Evolutionary conservation across 2,329 filamentous ascomycete genomes (phyloP).

Genomic region (Bipolaris cookei): DNA sequence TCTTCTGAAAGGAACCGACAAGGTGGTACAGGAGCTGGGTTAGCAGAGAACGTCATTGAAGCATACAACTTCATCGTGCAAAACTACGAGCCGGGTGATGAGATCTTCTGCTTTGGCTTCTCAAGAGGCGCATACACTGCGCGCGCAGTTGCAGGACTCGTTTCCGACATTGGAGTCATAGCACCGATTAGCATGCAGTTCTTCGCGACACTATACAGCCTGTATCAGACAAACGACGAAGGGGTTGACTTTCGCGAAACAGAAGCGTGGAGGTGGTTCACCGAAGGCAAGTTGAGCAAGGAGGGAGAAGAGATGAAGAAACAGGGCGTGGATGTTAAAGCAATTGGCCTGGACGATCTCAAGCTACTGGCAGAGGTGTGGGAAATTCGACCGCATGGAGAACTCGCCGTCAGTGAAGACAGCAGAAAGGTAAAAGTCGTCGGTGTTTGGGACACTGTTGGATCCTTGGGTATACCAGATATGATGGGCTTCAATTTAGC

Average conservation of each 20-base stretch:
- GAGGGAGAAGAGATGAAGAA: slow-evolving; percentile 26
- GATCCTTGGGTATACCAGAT: slow-evolving; percentile 54
- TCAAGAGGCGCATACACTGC: slow-evolving; percentile 57
- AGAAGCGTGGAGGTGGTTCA: slow-evolving; percentile 38
- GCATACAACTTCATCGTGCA: slow-evolving; percentile 59
- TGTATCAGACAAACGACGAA: slow-evolving; percentile 40
- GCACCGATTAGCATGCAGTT: slow-evolving; percentile 53
- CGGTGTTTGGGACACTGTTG: slow-evolving; percentile 59
- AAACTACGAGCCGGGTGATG: slow-evolving; percentile 58
- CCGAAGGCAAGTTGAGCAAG: slow-evolving; percentile 45
- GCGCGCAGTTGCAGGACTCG: slow-evolving; percentile 51
- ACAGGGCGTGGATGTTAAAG: slow-evolving; percentile 16
- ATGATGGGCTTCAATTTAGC: slow-evolving; percentile 41
- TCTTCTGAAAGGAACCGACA: slow-evolving; percentile 35
- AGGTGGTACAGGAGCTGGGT: slow-evolving; percentile 53
- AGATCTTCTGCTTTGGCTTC: slow-evolving; percentile 57
- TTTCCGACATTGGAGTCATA: slow-evolving; percentile 56
- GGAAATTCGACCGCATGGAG: slow-evolving; percentile 46
- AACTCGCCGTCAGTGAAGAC: slow-evolving; percentile 25
- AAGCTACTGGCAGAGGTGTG: slow-evolving; percentile 32
- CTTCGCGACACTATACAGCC: slow-evolving; percentile 54
- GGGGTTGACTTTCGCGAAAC: slow-evolving; percentile 35
- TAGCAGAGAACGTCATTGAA: slow-evolving; percentile 57
- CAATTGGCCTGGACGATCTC: slow-evolving; percentile 27
- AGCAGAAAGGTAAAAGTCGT: slow-evolving; percentile 51